A percentile compares a stretch with the other conserved stretches of the same genome.
These are phyloP conservation scores for Vaccinium darrowii DNA, from an alignment of 148 eudicot genomes.

Conservation along the genomic window DNA sequence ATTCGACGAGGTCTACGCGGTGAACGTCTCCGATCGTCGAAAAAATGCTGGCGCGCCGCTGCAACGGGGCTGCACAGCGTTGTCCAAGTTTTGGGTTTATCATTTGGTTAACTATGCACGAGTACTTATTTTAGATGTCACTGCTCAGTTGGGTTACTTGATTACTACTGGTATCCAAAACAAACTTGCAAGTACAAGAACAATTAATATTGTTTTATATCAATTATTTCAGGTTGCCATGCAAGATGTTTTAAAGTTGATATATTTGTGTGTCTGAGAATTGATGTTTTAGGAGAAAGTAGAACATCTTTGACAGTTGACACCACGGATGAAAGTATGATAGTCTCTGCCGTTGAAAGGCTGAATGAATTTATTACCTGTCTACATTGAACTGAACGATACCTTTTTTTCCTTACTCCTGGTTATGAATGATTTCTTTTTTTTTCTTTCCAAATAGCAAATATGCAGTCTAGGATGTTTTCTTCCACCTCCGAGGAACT, in stretches of 20 bases:
- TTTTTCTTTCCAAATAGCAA: not conserved
- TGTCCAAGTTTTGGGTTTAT: not conserved
- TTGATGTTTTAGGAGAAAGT: not conserved
- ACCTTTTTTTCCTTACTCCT: not conserved
- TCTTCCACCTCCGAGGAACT: not conserved
- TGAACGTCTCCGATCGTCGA: too few species aligned
- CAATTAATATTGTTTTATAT: not conserved
- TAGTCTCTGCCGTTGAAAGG: not conserved
- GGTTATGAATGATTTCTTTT: not conserved
- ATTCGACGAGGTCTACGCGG: too few species aligned
- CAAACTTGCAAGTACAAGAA: not conserved
- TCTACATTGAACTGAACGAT: not conserved
- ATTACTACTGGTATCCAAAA: not conserved
- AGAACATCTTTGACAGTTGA: not conserved
- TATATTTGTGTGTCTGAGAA: not conserved
- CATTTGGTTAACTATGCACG: not conserved
- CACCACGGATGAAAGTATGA: not conserved
- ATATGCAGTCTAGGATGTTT: not conserved
- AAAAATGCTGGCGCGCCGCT: too few species aligned
- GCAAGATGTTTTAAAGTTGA: not conserved
- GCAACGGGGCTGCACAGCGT: too few species aligned
- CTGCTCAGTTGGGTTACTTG: not conserved
- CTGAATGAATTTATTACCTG: not conserved
- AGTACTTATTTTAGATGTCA: not conserved
- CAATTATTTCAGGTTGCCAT: not conserved